Base-by-base conservation (phyloP, 1,139 yeast genomes). In the Sporopachydermia cereana region DNA sequence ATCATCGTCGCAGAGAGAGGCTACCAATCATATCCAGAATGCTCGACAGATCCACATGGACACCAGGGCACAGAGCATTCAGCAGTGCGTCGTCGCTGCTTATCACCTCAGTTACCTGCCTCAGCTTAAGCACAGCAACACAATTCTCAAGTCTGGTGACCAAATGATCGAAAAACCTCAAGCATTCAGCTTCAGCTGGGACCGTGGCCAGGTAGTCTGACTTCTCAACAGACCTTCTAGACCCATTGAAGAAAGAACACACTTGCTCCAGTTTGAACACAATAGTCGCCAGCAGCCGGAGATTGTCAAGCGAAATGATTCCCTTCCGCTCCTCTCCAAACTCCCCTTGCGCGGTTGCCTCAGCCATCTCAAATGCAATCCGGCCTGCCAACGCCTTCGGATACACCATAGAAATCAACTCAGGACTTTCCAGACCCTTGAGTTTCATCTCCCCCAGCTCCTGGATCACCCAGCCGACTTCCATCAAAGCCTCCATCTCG, bases 391-490 rank as follows among this genome's bases (percentile, higher is more conserved):
- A 67, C 41, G 70, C 68, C 49, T 71, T 69, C 2, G 97, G 94
- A 64, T 81, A 89, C 0, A 79, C 78, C 46, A 88, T 71, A 12
- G 95, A 84, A 30, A 93, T 80, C 43, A 74, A 72, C 58, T 93
- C 98, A 1, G 95, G 95, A 36, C 89, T 82, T 73, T 93, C 98
- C 36, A 93, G 71, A 23, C 98, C 98, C 62, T 93, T 91, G 55
- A 93, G 70, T 59, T 88, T 88, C 57, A 78, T 79, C 57, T 89
- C 96, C 24, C 98, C 98, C 45, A 85, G 64, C 43, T 77, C 79
- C 50, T 73, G 75, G 48, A 79, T 73, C n/a, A 68, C 71, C 69
- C 80, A 79, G 0, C 95, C 95, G 46, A 79, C 72, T 45, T 75
- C 79, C 44, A 78, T 77, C 41, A 91, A 62, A 54, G 81, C 74